Conservation (phyloP, 306 rosid genomes). For the Spatholobus suberectus region DNA sequence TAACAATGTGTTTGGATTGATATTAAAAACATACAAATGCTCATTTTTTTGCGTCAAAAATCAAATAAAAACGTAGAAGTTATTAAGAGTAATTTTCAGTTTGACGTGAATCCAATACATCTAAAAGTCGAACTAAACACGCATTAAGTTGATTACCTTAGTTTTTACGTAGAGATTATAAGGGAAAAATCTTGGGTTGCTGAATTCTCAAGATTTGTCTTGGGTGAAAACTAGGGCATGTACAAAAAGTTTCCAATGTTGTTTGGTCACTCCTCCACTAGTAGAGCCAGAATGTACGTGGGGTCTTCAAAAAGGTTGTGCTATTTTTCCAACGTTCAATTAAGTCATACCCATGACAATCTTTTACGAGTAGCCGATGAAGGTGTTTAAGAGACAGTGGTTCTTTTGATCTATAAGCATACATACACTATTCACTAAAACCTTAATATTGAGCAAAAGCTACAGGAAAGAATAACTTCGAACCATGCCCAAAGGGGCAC, state of each 20-base stretch:
- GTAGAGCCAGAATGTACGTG: neutral
- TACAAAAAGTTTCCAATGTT: neutral
- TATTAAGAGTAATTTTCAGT: no score
- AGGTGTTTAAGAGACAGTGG: neutral
- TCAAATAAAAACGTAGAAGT: no score
- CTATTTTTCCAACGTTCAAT: neutral
- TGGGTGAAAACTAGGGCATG: neutral
- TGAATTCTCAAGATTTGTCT: neutral
- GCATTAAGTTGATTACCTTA: no score
- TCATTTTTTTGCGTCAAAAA: no score
- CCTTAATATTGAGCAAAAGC: neutral
- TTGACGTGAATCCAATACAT: no score
- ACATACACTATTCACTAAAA: no score
- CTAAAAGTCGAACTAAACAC: no score
- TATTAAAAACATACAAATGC: no score
- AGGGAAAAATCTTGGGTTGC: neutral
- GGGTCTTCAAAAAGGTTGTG: slow-evolving; percentile 16
- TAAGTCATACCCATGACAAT: neutral
- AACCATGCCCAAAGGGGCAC: neutral
- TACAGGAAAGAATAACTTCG: neutral
- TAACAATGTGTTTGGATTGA: no score
- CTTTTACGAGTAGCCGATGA: neutral
- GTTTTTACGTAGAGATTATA: no score
- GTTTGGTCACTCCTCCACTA: slow-evolving; percentile 3
- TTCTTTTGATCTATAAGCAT: no score